Conservation (phyloP, 2,329 filamentous ascomycete genomes). For the Arthroderma sp. region DNA sequence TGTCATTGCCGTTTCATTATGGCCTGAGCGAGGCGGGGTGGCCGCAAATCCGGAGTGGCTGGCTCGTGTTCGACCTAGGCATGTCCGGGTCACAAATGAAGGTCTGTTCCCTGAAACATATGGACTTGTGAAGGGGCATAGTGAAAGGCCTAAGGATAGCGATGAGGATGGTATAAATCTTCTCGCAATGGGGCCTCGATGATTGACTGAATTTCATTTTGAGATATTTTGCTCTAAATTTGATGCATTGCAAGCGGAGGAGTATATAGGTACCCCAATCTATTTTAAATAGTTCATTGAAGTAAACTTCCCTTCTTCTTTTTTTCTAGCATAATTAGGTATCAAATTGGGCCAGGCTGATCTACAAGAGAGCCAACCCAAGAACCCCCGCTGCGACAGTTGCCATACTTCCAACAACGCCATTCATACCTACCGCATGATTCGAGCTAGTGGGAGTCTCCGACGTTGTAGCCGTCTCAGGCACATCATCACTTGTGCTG, state of each 20-base stretch:
- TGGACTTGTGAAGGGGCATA: neutral
- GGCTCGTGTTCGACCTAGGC: neutral
- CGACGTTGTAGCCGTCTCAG: neutral
- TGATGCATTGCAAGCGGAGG: neutral
- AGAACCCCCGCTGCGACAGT: neutral
- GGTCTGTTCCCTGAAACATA: neutral
- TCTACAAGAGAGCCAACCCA: neutral
- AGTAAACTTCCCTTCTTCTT: neutral
- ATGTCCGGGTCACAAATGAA: neutral
- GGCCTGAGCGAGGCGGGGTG: neutral
- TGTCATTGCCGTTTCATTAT: conserved; percentile 1
- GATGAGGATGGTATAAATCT: neutral
- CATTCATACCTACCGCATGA: neutral
- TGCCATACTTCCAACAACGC: neutral
- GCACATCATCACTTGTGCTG: neutral
- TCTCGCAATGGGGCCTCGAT: neutral
- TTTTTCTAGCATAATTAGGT: neutral
- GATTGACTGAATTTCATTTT: neutral
- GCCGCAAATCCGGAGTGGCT: conserved; percentile 2
- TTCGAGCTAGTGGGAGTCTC: neutral
- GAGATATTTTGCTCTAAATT: neutral
- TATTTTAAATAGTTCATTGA: neutral
- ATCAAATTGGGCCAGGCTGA: neutral
- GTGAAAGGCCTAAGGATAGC: neutral
- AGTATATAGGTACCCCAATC: neutral